phyloP scores from a whole-genome alignment of 2,329 filamentous ascomycete genomes.

The Colletotrichum eleusines region DNA sequence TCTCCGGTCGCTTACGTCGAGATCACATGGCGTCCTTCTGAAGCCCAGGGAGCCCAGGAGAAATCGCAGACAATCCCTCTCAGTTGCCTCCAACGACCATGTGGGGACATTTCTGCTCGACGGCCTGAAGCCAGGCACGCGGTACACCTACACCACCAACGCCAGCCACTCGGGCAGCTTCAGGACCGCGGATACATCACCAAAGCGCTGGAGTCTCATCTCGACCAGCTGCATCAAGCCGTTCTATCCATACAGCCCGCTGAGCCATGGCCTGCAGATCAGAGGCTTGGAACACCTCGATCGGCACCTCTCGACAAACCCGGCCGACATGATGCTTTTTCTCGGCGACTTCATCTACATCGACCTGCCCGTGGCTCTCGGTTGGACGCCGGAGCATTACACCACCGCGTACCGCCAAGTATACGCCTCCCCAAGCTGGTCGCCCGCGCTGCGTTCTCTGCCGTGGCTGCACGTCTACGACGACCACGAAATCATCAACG shows the following conservation, averaged over 20 bases:
- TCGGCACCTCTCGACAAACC: conserved; percentile 17
- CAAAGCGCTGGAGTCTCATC: conserved; percentile 66
- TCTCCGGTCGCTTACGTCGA: conserved; percentile 51
- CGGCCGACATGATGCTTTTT: conserved; percentile 63
- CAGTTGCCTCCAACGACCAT: conserved; percentile 69
- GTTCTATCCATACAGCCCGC: conserved; percentile 73
- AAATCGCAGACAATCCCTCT: conserved; percentile 58
- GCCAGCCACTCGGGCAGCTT: conserved; percentile 74
- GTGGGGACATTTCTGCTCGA: conserved; percentile 66
- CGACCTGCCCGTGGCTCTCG: conserved; percentile 61
- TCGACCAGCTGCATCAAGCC: conserved; percentile 78
- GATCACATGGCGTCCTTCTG: conserved; percentile 50
- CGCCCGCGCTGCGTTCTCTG: conserved; percentile 53
- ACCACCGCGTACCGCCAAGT: conserved; percentile 68
- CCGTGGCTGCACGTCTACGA: conserved; percentile 80
- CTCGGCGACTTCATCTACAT: conserved; percentile 72
- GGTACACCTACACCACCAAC: conserved; percentile 71
- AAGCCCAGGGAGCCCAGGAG: conserved; percentile 29
- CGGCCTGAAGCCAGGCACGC: conserved; percentile 66
- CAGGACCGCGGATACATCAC: conserved; percentile 59
- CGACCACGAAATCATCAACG: conserved; percentile 78
- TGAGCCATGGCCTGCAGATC: conserved; percentile 71
- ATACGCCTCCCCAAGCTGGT: conserved; percentile 76
- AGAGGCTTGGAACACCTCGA: conserved; percentile 65
- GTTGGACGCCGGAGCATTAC: conserved; percentile 42